Base-by-base conservation (phyloP, 176 grass and related monocot genomes). In the Carex parvula region DNA sequence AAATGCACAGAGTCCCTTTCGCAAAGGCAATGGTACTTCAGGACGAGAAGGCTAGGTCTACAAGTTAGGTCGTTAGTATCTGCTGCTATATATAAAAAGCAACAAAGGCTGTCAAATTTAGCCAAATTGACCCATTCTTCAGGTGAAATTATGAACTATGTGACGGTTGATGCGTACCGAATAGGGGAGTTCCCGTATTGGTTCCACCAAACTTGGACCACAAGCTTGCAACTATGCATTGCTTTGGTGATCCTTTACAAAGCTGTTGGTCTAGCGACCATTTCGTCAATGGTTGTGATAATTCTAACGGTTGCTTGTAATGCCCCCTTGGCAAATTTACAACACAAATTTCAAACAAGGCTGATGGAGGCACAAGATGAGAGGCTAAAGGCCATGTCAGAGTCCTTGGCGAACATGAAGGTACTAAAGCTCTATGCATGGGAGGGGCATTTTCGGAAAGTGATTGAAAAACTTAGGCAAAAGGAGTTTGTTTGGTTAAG, bases 141-240 rank as follows among this genome's bases (percentile, higher is more conserved):
- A 13, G 95, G 95, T n/a, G 58, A 93, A 84, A 98, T 98, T 53
- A 94, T 93, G 89, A 98, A 94, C 77, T 94, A 98, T 80, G 87
- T 98, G 30, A 98, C 89, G 0, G 95, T 98, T 3, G 95, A 98
- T 80, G 95, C 87, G 1, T 98, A 98, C 55, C 33, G 95, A 52
- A 91, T 98, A 79, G 95, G 95, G 3, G 95, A 98, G 32, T 98
- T 98, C 79, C 95, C 95, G 2, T 98, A 87, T 81, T 91, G 87
- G 92, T 98, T 98, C 84, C 92, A 98, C 81, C 95, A 94, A 70
- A 98, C 90, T 61, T 94, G 95, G 95, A 93, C 95, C 8, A 93
- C 95, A 64, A 87, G 57, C 64, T 71, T 94, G 48, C 92, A 98
- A 76, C 95, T 98, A 69, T 90, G 84, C 90, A 82, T 98, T 56